Evolutionary conservation across 176 grass and related monocot genomes (phyloP), one percentile per base, ranked within the genome.

Genomic region (Avena insularis): DNA sequence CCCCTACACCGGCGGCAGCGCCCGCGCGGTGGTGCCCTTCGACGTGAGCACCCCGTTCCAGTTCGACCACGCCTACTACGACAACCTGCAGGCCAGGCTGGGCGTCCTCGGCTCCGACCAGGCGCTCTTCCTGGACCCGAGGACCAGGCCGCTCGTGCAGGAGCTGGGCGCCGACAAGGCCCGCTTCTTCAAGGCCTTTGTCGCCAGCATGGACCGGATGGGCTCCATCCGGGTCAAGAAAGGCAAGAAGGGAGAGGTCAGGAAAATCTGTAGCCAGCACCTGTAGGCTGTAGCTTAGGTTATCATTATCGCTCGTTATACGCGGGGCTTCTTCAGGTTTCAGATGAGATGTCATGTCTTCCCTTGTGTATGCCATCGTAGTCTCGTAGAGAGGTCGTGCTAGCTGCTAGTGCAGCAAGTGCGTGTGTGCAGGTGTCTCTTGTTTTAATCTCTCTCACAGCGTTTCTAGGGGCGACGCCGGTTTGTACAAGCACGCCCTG

Each of bases 81-180:
- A 14, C 63, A 95, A 95, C 79, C 89, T 95, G 89, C 87, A 89
- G 91, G 91, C 83, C 12, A 86, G 88, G 81, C 72, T 99, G 78
- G 94, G 97, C 29, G 15, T 99, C 60, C 82, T 99, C 6, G 92
- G 72, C 4, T 96, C 97, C 9, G 97, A 99, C 87, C 94, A 99
- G 87, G 94, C 91, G 8, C 82, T 99, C 9, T 92, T 87, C 79
- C 48, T 90, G n/a, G 92, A 99, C 83, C 33, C 77, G 0, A 21
- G 92, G n/a, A 99, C 97, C 70, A 60, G 91, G 61, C 92, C 92
- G 4, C 4, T 93, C 31, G 94, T 99, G 68, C 57, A 72, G 80
- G 85, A 83, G 56, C 79, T 99, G 12, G 92, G 83, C 13, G 80
- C 60, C 38, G 91, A 93, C 65, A 94, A 93, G 87, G 69, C 54